These are phyloP conservation scores for Populus alba DNA, from an alignment of 345 rosid genomes.

Conservation along the genomic window DNA sequence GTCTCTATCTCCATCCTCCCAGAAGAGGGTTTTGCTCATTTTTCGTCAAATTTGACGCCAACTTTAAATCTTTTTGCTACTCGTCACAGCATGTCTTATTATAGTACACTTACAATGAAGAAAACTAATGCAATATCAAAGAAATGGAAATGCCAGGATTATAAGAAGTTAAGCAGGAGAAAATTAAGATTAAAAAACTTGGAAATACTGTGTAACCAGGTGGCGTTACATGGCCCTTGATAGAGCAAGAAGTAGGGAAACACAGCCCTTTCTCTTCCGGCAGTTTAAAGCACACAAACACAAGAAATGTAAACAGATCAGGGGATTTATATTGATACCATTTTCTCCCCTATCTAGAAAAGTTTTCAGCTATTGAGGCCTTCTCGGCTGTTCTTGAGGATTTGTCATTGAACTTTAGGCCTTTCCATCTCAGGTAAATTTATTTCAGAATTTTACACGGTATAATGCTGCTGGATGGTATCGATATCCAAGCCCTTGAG, in stretches of 20 bases:
- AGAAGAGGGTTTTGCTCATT: too few relatives aligned
- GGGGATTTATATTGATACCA: background rate
- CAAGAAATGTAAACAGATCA: background rate
- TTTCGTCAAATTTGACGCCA: too few relatives aligned
- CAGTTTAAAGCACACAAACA: background rate
- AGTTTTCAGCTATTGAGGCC: background rate
- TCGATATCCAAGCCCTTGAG: constrained; percentile 33
- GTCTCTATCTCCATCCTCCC: too few relatives aligned
- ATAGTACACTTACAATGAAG: background rate
- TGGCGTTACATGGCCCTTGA: constrained; percentile 10
- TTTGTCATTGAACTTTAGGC: background rate
- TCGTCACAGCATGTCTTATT: background rate
- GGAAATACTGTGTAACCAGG: background rate
- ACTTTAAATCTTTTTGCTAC: background rate
- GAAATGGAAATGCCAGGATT: too few relatives aligned
- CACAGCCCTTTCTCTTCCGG: background rate
- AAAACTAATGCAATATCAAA: background rate
- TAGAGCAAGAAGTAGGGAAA: constrained; percentile 1
- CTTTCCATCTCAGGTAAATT: background rate
- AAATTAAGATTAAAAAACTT: background rate
- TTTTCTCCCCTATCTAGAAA: constrained; percentile 7
- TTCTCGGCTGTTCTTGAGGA: background rate
- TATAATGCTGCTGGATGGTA: constrained; percentile 31
- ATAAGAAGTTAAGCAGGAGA: background rate
- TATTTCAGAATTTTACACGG: constrained; percentile 5